These are phyloP conservation scores for Phoma sp. DNA, from an alignment of 2,329 filamentous ascomycete species.

Conservation along the genomic window DNA sequence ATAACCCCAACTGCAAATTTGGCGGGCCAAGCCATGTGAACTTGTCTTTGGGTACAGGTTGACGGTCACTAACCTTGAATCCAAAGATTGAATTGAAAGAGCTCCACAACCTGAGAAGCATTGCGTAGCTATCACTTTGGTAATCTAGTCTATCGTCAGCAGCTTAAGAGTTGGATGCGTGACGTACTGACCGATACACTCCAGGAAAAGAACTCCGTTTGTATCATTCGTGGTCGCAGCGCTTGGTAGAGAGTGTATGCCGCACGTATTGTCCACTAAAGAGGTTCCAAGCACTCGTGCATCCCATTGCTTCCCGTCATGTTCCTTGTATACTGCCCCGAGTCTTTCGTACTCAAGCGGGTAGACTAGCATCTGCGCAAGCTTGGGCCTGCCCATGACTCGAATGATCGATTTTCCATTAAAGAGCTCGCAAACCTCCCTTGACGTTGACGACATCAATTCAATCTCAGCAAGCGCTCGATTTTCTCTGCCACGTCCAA, in stretches of 20 bases:
- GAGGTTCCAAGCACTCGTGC: too few species aligned
- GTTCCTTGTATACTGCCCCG: not conserved
- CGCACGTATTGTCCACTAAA: too few species aligned
- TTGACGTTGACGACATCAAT: slow-evolving; percentile 49
- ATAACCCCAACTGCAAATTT: not conserved
- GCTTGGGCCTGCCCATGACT: not conserved
- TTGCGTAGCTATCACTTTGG: too few species aligned
- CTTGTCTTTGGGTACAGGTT: not conserved
- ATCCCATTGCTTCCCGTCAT: not conserved
- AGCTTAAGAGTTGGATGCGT: too few species aligned
- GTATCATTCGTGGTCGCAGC: too few species aligned
- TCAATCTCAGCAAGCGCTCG: slow-evolving; percentile 46
- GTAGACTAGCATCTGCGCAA: not conserved
- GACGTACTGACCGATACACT: too few species aligned
- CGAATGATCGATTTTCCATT: slow-evolving; percentile 1
- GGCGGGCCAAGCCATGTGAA: not conserved
- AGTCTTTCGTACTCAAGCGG: not conserved
- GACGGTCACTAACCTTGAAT: too few species aligned
- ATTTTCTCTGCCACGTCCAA: slow-evolving; percentile 51
- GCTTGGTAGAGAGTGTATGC: too few species aligned
- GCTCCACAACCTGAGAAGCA: too few species aligned
- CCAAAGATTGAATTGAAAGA: too few species aligned
- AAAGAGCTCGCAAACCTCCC: slow-evolving; percentile 26
- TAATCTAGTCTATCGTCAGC: too few species aligned
- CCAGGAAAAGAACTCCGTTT: too few species aligned